Base-by-base conservation (phyloP, 257 asterid genomes). In the Petrea volubilis region DNA sequence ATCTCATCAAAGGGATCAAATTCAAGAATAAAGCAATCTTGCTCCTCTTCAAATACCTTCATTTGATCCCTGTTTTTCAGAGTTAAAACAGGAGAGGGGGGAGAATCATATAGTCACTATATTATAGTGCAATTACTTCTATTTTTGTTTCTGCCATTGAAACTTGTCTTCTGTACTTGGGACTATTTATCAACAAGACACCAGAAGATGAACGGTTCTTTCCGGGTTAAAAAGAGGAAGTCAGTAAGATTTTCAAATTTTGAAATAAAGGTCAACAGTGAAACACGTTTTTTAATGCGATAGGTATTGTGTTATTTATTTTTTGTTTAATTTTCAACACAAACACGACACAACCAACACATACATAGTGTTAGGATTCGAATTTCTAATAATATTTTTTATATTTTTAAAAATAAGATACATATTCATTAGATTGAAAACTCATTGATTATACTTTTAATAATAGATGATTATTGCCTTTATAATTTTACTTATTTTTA, bases 21-120 rank as follows among this genome's bases (percentile, higher is more conserved):
- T 15, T 79, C 91, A 17, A 86, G 73, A 31, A 86, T 47, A 55
- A 86, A 83, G 24, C 91, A 86, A 1, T 86, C 89, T 43, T 86
- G 89, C 34, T 36, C 73, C 11, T 73, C 60, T 62, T 86, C 91
- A 0, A 72, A 25, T 55, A 70, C 66, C 68, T 46, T 66, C 47
- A 86, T 52, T 18, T 71, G 71, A 20, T 75, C 87, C 49, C 72
- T 70, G 1, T 46, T 75, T 56, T 76, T 81, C n/a, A 86, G 71
- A 49, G 80, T 77, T 13, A 75, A 60, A 6, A 81, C 18, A 44
- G 50, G 18, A 6, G 50, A 44, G 2, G 50, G 4, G 50, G 18
- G 3, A n/a, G 1, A 47, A 47, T 5, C 55, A 47, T 17, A 9
- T 3, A n/a, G n/a, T n/a, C n/a, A n/a, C n/a, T n/a, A n/a, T n/a